phyloP scores from a whole-genome alignment of 2,329 filamentous ascomycete species.

The Ophiostoma sp. region DNA sequence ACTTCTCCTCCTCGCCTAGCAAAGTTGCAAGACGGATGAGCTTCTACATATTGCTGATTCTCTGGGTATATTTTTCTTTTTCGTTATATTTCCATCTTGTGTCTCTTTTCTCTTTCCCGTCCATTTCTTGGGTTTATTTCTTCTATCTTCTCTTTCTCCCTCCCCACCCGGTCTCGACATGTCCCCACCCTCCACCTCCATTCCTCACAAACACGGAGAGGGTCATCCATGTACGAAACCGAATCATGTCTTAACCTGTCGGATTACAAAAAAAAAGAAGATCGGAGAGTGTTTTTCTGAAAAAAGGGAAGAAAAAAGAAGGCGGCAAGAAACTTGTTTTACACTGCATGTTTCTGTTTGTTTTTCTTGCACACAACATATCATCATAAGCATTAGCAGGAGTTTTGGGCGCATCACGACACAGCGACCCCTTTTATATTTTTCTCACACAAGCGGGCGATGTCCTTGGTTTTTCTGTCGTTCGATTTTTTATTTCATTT shows the following conservation, averaged over 20 bases:
- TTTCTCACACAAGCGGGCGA: constrained; percentile 12
- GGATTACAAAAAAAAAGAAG: constrained; percentile 29
- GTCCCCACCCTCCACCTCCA: neutral
- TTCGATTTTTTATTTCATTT: constrained; percentile 14
- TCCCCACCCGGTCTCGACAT: constrained; percentile 2
- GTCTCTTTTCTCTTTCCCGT: constrained; percentile 12
- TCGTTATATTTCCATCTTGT: constrained; percentile 19
- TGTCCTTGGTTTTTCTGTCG: constrained; percentile 8
- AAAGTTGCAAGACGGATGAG: constrained; percentile 20
- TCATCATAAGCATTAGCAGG: constrained; percentile 27
- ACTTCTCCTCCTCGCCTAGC: constrained; percentile 19
- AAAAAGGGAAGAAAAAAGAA: constrained; percentile 20
- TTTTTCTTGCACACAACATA: constrained; percentile 24
- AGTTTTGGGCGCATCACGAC: constrained; percentile 22
- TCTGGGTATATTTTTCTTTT: constrained; percentile 18
- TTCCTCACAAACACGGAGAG: constrained; percentile 1
- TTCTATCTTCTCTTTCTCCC: neutral
- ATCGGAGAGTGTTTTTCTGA: constrained; percentile 16
- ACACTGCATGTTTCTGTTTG: constrained; percentile 27
- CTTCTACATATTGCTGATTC: constrained; percentile 24
- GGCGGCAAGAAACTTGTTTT: constrained; percentile 27
- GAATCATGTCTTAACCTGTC: constrained; percentile 24
- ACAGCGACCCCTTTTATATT: neutral
- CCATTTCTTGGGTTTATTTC: constrained; percentile 21
- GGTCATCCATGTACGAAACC: constrained; percentile 21